Base-by-base conservation (phyloP, 2,329 filamentous ascomycete species). In the Xylaria sp. region DNA sequence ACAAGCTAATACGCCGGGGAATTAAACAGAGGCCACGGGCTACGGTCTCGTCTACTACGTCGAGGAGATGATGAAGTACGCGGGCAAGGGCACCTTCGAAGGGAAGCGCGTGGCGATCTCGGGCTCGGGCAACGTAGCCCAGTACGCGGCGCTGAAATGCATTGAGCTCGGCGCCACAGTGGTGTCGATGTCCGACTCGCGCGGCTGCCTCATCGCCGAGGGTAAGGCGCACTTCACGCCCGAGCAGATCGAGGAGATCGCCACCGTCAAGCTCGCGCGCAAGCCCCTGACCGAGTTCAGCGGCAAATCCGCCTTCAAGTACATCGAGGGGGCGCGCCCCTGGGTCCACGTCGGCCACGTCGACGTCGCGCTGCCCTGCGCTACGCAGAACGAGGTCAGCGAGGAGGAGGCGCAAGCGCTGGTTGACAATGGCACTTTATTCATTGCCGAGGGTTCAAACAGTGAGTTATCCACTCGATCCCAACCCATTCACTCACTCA, bases 21-120 rank as follows among this genome's bases (percentile, higher is more conserved):
- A 23, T 15, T 7, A 44, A 68, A 73, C 76, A 83, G 94, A 99
- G 88, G 96, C 96, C 77, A 99, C 96, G 66, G 96, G 96, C 70
- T 98, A 93, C 84, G 96, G 96, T 83, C 90, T 98, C 70, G 91
- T 98, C 82, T 98, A 98, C 89, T 97, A 97, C 82, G 93, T 97
- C 80, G 88, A 92, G 77, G 93, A 97, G 88, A 98, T 98, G 94
- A 94, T 98, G 80, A 86, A 92, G 82, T 91, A 97, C 83, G 93
- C 93, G 76, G 94, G 93, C 81, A 91, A 91, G 80, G 94, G 97
- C 80, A 89, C 88, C 75, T 97, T 97, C 86, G 83, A 88, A 72
- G 95, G 94, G 84, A 98, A 98, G 89, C 91, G 91, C 70, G 96
- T 98, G 66, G 93, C 95, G 82, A 92, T 99, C 82, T 98, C 96